A percentile compares a stretch with the other conserved stretches of the same genome.
Conservation (phyloP, 345 rosid genomes). For the Citrus cavaleriei region DNA sequence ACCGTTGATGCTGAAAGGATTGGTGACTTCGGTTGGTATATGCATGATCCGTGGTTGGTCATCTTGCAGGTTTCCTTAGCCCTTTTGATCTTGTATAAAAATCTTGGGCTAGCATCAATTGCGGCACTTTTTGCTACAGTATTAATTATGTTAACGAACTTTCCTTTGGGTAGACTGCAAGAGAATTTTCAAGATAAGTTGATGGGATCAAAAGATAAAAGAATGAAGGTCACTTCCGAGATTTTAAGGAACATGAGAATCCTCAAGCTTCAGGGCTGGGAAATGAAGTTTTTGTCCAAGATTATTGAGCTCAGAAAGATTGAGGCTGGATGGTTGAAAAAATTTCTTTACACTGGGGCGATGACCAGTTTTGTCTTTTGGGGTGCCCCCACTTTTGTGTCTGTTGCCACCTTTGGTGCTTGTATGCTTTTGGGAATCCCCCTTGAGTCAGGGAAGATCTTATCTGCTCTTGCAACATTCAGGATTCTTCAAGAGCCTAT, state of each 20-base stretch:
- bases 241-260: constrained; percentile 69
- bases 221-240: constrained; percentile 70
- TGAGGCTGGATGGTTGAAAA: constrained; percentile 62
- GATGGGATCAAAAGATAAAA: constrained; percentile 63
- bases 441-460: constrained; percentile 64
- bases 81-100: constrained; percentile 50
- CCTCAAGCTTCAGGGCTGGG: constrained; percentile 82
- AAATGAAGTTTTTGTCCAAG: constrained; percentile 69
- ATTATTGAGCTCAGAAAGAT: constrained; percentile 39
- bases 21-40: constrained; percentile 48
- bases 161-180: constrained; percentile 52
- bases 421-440: constrained; percentile 59
- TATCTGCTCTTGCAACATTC: constrained; percentile 72
- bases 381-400: constrained; percentile 66
- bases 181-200: constrained; percentile 66
- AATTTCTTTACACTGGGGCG: constrained; percentile 45
- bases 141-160: constrained; percentile 49
- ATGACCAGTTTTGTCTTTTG: constrained; percentile 51
- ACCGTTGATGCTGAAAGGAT: constrained; percentile 66
- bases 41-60: constrained; percentile 65
- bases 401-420: constrained; percentile 56
- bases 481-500: constrained; percentile 65
- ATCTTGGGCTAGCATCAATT: constrained; percentile 54
- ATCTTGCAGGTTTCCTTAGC: constrained; percentile 51
- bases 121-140: constrained; percentile 54